phyloP scores from a whole-genome alignment of 2,329 filamentous ascomycete genomes.

The Beauveria sp. region DNA sequence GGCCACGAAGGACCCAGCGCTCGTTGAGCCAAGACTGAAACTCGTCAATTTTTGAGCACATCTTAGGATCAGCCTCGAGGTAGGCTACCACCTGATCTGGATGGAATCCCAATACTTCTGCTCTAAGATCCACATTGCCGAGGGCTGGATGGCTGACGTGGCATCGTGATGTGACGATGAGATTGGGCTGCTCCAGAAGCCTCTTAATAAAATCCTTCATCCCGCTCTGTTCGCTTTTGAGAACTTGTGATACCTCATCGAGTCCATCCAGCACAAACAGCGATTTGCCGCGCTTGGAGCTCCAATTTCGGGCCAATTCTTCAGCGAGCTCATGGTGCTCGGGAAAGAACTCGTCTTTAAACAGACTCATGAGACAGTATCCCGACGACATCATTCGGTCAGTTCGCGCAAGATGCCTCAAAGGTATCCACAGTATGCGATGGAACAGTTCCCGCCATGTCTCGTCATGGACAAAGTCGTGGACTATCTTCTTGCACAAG shows the following conservation, averaged over 20 bases:
- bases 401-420: constrained; percentile 19
- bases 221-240: not conserved
- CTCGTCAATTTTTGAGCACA: too few species aligned
- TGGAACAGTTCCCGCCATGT: constrained; percentile 25
- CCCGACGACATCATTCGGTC: constrained; percentile 17
- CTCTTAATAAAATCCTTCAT: not conserved
- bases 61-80: too few species aligned
- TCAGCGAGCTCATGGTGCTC: not conserved
- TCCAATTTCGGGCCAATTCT: not conserved
- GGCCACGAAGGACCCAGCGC: not conserved
- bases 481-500: constrained; percentile 32
- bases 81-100: too few species aligned
- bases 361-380: not conserved
- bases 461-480: constrained; percentile 22
- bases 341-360: not conserved
- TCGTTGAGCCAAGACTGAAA: not conserved
- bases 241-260: constrained; percentile 29
- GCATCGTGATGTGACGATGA: not conserved
- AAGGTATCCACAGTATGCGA: constrained; percentile 31
- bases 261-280: constrained; percentile 37
- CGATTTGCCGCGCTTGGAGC: constrained; percentile 15
- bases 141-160: not conserved
- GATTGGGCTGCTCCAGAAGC: not conserved
- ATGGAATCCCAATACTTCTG: too few species aligned
- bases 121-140: not conserved